Base-by-base conservation (phyloP, 805 yeast species). In the Clavispora asparagi region DNA sequence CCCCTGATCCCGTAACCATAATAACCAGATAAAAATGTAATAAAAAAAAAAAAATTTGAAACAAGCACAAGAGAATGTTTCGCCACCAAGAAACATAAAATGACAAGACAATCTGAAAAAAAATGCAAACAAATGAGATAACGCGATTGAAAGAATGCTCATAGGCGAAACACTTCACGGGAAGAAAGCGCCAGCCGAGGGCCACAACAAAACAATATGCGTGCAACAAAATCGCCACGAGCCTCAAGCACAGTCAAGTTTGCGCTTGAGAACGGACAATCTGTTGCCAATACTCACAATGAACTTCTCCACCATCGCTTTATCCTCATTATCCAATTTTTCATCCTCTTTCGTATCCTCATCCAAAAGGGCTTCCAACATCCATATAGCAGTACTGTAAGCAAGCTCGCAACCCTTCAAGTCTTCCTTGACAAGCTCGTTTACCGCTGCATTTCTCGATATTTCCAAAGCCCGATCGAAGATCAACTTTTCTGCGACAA, bases 391-490 rank as follows among this genome's bases (percentile, higher is more conserved):
- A 0, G 96, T 88, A 4, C 95, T 87, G 62, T 92, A 92, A 8
- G 92, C 86, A 48, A 87, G 67, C 64, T 91, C 97, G 65, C 97
- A 91, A 7, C 85, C 86, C 16, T 73, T 70, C 42, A 87, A 62
- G 58, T 85, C 90, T 45, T 81, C 85, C 39, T 87, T 87, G 36
- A 77, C 79, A 56, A 90, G 73, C 66, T 92, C 99, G 61, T 85
- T 82, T 46, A 86, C 84, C 0, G 98, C 98, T 1, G 98, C 96
- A 42, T 81, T 82, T 56, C 95, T 79, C 2, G 96, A 87, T 72
- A 91, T 87, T 59, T 92, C 98, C 58, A 92, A 75, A 2, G 98
- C 97, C 41, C 98, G 75, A 57, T 94, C 97, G 66, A 92, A 94
- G 25, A 91, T 80, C 53, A 91, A 73, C 60, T 87, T 87, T 63